A percentile compares a stretch with the other conserved stretches of the same genome.
phyloP scores from a whole-genome alignment of 345 rosid genomes.

The Camelina laxa region DNA sequence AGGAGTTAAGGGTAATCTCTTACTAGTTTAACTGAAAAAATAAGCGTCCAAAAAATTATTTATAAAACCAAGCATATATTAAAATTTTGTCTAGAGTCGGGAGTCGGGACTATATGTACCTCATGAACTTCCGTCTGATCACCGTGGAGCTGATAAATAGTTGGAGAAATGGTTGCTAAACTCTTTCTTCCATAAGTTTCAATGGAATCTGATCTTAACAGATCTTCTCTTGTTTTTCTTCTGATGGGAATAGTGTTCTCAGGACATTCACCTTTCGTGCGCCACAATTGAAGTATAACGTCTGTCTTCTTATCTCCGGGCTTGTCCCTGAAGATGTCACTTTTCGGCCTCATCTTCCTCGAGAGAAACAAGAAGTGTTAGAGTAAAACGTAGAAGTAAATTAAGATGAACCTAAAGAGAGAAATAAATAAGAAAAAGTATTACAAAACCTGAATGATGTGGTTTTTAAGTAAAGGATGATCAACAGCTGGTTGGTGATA shows the following conservation, averaged over 20 bases:
- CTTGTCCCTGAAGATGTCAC: background rate
- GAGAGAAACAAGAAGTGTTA: background rate
- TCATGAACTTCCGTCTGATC: conserved; percentile 34
- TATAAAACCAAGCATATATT: background rate
- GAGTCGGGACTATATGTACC: conserved; percentile 3
- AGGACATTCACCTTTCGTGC: conserved; percentile 56
- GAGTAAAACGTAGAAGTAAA: background rate
- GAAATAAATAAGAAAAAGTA: background rate
- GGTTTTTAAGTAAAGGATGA: conserved; percentile 48
- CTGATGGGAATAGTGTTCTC: conserved; percentile 55
- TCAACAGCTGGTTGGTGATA: conserved; percentile 45
- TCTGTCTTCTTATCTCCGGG: conserved; percentile 10
- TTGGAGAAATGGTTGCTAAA: conserved; percentile 3
- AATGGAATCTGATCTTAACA: conserved; percentile 32
- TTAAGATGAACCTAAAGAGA: background rate
- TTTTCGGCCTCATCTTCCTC: conserved; percentile 26
- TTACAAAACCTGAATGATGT: conserved; percentile 46
- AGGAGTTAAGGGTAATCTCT: too few species aligned
- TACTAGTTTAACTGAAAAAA: background rate
- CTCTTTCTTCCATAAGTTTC: conserved; percentile 53
- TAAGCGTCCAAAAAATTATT: background rate
- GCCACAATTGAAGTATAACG: conserved; percentile 54
- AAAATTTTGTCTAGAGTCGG: background rate
- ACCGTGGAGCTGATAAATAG: background rate
- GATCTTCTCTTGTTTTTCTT: conserved; percentile 37